These are phyloP conservation scores for Thuja plicata DNA, from an alignment of 83 land plant genomes.

Conservation along the genomic window DNA sequence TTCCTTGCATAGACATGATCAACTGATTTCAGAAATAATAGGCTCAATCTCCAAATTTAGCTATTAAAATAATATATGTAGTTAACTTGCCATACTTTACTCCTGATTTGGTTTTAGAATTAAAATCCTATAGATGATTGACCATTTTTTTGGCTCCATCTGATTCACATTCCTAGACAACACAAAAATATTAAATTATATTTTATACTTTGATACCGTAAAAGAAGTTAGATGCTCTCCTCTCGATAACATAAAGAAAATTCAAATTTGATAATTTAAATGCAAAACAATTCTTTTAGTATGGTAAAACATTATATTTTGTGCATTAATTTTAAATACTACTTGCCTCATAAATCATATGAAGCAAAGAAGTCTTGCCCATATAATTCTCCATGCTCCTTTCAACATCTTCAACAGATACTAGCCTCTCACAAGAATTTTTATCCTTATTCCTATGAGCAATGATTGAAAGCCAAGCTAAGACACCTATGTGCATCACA, in stretches of 20 bases:
- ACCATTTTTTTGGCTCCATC: too few species aligned
- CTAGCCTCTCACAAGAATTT: constrained; percentile 63
- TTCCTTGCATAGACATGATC: too few species aligned
- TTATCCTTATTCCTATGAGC: constrained; percentile 80
- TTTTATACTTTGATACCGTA: too few species aligned
- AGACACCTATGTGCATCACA: constrained; percentile 59
- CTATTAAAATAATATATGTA: too few species aligned
- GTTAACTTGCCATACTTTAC: too few species aligned
- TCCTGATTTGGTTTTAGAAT: too few species aligned
- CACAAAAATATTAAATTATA: too few species aligned
- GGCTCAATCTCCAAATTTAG: too few species aligned
- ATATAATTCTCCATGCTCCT: constrained; percentile 77
- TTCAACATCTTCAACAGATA: constrained; percentile 29
- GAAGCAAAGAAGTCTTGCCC: constrained; percentile 86
- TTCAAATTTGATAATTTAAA: background rate
- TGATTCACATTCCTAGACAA: too few species aligned
- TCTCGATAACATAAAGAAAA: background rate
- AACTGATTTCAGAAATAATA: too few species aligned
- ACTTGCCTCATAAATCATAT: constrained; percentile 94
- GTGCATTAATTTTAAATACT: background rate
- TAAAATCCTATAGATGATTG: too few species aligned
- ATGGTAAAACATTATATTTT: background rate
- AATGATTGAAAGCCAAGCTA: constrained; percentile 95
- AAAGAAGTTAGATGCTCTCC: too few species aligned
- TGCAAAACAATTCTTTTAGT: background rate